Conservation (phyloP, 2,329 filamentous ascomycete species). For the Nigrospora osmanthi region DNA sequence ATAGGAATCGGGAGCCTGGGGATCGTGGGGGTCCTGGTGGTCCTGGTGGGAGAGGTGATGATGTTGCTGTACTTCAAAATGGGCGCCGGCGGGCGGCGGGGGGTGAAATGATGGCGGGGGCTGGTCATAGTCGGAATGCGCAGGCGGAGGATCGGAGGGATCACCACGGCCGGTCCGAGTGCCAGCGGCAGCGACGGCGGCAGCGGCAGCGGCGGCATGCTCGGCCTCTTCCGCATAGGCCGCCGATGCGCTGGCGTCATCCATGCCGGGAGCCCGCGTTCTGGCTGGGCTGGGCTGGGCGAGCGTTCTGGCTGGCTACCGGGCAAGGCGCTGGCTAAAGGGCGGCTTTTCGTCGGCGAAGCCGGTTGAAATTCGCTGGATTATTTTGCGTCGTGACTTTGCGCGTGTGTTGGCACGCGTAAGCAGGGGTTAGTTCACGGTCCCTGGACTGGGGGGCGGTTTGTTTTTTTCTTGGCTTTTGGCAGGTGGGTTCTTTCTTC, state of each 20-base stretch:
- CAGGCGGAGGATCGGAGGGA: not conserved
- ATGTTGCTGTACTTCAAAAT: too few species aligned
- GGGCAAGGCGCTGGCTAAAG: too few species aligned
- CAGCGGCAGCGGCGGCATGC: not conserved
- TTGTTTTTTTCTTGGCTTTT: too few species aligned
- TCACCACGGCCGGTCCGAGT: not conserved
- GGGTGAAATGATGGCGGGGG: not conserved
- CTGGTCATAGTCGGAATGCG: not conserved
- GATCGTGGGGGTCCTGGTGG: not conserved
- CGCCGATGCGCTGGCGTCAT: not conserved
- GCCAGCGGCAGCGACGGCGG: not conserved
- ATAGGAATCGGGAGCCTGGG: not conserved
- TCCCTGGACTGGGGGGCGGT: too few species aligned
- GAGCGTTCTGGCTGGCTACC: too few species aligned
- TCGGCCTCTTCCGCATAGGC: conserved; percentile 3
- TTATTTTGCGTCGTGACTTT: not conserved
- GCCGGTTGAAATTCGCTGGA: conserved; percentile 2
- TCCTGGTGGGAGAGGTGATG: too few species aligned
- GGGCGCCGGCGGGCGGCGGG: not conserved
- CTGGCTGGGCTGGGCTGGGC: not conserved
- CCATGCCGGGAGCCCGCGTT: not conserved
- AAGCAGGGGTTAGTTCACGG: too few species aligned
- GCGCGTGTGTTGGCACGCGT: too few species aligned
- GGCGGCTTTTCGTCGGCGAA: conserved; percentile 1
- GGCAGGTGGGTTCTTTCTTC: too few species aligned